phyloP scores from a whole-genome alignment of 305 asterid genomes.

The Rubia balearica region DNA sequence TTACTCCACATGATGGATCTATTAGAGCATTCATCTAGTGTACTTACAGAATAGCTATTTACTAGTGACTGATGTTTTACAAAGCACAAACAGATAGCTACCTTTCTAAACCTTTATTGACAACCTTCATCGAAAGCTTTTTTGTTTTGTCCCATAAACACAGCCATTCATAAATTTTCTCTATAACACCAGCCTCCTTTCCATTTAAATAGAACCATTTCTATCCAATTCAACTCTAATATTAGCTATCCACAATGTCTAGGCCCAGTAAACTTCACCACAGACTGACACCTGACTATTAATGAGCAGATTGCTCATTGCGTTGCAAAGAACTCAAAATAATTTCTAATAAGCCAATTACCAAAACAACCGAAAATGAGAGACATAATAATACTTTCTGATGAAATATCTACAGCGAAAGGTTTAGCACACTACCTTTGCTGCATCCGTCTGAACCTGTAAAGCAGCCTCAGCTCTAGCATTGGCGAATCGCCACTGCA shows the following conservation, averaged over 20 bases:
- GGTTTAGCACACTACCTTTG: conserved; percentile 48
- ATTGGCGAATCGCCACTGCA: conserved; percentile 81
- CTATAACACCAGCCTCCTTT: neutral
- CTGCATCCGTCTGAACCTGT: conserved; percentile 40
- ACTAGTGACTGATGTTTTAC: neutral
- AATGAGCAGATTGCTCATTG: neutral
- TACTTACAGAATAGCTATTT: neutral
- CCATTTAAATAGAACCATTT: neutral
- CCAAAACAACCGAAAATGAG: neutral
- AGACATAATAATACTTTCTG: neutral
- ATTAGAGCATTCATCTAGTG: neutral
- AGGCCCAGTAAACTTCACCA: neutral
- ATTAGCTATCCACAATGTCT: neutral
- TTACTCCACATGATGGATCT: neutral
- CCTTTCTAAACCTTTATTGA: neutral
- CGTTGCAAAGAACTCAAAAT: neutral
- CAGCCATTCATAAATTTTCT: neutral
- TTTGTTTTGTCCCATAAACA: neutral
- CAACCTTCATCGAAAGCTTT: neutral
- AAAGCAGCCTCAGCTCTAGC: conserved; percentile 54
- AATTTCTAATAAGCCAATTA: neutral
- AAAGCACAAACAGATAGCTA: neutral
- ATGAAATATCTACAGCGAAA: neutral
- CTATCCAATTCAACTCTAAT: neutral
- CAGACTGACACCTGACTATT: neutral